phyloP scores from a whole-genome alignment of 257 asterid species.

The Orobanche coerulescens region DNA sequence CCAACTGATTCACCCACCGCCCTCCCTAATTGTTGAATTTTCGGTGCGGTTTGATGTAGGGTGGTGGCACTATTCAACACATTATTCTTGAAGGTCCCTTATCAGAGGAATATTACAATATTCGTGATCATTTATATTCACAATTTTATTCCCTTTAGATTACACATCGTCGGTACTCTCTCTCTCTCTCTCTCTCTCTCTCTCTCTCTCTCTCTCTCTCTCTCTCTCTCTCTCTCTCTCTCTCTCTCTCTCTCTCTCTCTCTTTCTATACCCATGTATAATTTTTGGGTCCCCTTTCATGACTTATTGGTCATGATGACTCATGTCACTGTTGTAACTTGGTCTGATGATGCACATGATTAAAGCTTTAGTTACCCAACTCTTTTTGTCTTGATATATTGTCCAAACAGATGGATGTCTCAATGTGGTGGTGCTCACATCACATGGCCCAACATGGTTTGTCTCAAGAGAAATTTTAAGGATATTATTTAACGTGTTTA shows the following conservation, averaged over 20 bases:
- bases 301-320: background rate
- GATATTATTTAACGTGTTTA: slow-evolving; percentile 7
- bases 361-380: background rate
- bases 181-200: too few species aligned
- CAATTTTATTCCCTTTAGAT: slow-evolving; percentile 74
- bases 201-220: too few species aligned
- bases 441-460: slow-evolving; percentile 27
- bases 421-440: slow-evolving; percentile 18
- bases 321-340: background rate
- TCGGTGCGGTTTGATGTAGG: slow-evolving; percentile 31
- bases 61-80: slow-evolving; percentile 76
- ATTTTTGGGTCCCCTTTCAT: background rate
- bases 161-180: too few species aligned
- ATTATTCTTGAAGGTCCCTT: slow-evolving; percentile 93
- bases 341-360: background rate
- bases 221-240: too few species aligned
- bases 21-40: slow-evolving; percentile 7
- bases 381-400: too few species aligned
- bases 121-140: slow-evolving; percentile 71
- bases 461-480: background rate
- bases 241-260: too few species aligned
- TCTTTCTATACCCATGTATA: background rate
- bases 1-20: too few species aligned
- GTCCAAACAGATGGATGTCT: too few species aligned
- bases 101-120: slow-evolving; percentile 80